Percentiles rank a stretch among this genome's conserved stretches.
These are phyloP conservation scores for Kodamaea suecica DNA, from an alignment of 1,139 yeast species.

Conservation along the genomic window DNA sequence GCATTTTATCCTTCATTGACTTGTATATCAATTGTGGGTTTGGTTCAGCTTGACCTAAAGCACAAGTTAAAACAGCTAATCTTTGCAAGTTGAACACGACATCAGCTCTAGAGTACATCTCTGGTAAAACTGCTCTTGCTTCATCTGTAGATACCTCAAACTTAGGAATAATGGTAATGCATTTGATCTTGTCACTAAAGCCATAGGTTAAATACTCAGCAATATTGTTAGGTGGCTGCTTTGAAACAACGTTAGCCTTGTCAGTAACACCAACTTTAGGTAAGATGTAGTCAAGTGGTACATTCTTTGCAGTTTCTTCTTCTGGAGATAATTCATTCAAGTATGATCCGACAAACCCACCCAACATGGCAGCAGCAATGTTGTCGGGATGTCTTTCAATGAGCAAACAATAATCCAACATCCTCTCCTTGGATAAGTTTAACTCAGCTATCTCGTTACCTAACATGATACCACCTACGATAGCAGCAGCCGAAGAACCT, in stretches of 20 bases:
- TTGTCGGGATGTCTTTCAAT: slow-evolving; percentile 98
- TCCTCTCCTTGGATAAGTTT: slow-evolving; percentile 68
- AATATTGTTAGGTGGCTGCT: slow-evolving; percentile 72
- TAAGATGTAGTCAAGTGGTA: slow-evolving; percentile 79
- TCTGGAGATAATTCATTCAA: slow-evolving; percentile 71
- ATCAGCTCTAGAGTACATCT: slow-evolving; percentile 73
- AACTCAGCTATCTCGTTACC: slow-evolving; percentile 82
- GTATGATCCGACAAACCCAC: slow-evolving; percentile 96
- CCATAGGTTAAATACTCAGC: slow-evolving; percentile 87
- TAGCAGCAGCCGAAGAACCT: slow-evolving; percentile 99
- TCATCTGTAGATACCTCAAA: slow-evolving; percentile 93
- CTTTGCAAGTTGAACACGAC: slow-evolving; percentile 77
- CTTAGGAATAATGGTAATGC: slow-evolving; percentile 87
- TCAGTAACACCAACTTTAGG: slow-evolving; percentile 71
- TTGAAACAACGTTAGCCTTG: slow-evolving; percentile 38
- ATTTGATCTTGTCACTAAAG: slow-evolving; percentile 79
- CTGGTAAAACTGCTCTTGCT: slow-evolving; percentile 85
- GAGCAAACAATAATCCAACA: slow-evolving; percentile 93
- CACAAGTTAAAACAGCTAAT: slow-evolving; percentile 47
- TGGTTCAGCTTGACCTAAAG: slow-evolving; percentile 80
- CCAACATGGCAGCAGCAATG: slow-evolving; percentile 98
- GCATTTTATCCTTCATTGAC: slow-evolving; percentile 95
- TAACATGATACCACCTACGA: slow-evolving; percentile 92
- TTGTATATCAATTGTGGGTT: slow-evolving; percentile 79
- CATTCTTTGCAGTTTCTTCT: slow-evolving; percentile 71